These are phyloP conservation scores for Jatropha podagrica DNA, from an alignment of 441 rosid species.

Conservation along the genomic window DNA sequence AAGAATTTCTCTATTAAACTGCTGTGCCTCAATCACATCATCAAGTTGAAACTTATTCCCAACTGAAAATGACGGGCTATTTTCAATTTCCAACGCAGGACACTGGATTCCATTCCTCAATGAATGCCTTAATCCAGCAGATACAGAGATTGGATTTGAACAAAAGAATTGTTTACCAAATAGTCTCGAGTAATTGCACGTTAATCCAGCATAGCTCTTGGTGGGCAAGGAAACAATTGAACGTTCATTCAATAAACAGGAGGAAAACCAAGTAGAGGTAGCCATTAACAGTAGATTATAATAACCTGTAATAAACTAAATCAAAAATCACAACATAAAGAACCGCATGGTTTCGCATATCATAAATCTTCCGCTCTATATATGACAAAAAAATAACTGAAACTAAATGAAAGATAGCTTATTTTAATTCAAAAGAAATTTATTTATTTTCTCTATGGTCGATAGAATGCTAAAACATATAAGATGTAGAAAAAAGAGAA, in stretches of 20 bases:
- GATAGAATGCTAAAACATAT: background rate
- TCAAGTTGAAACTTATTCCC: slow-evolving; percentile 75
- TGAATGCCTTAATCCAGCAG: slow-evolving; percentile 18
- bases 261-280: slow-evolving; percentile 38
- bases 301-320: background rate
- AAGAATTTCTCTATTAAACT: slow-evolving; percentile 79
- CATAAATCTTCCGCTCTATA: background rate
- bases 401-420: background rate
- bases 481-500: background rate
- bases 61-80: slow-evolving; percentile 18
- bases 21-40: slow-evolving; percentile 92
- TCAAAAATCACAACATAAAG: background rate
- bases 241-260: slow-evolving; percentile 25
- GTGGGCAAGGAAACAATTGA: slow-evolving; percentile 28
- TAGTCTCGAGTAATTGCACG: slow-evolving; percentile 23
- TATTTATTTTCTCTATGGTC: background rate
- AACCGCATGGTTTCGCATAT: background rate
- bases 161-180: background rate
- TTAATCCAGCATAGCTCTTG: slow-evolving; percentile 25
- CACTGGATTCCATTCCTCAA: slow-evolving; percentile 34
- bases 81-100: slow-evolving; percentile 39
- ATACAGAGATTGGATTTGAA: slow-evolving; percentile 21
- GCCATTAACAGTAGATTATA: slow-evolving; percentile 24
- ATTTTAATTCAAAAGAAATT: background rate
- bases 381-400: background rate